Evolutionary conservation across 2,329 filamentous ascomycete species (phyloP), one percentile per base, ranked within the genome.

Genomic region (Apiospora malaysiana): DNA sequence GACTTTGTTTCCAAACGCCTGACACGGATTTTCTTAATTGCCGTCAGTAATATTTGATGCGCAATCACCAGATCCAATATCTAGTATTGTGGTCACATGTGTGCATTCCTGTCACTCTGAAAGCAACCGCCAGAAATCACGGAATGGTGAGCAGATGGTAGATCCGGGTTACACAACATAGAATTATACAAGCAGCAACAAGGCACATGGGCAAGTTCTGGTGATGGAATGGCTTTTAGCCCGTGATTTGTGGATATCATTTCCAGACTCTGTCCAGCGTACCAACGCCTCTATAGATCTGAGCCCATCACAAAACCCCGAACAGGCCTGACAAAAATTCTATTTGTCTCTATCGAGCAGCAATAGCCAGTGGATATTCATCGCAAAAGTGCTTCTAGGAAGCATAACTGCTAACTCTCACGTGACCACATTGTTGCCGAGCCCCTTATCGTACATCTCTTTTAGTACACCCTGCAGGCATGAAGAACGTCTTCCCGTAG

Each of bases 401-500:
- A 12, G 56, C 21, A 63, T n/a, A 32, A 63, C 56, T 40, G 32
- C 32, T 40, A 12, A 18, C 56, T 40, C 32, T 9, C 21, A n/a
- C 18, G 9, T n/a, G 32, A 40, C 56, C 32, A 12, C 32, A 12
- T 40, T 40, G 32, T 40, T n/a, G 32, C 56, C 32, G 21, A 32
- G 18, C 56, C 16, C 32, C 56, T 63, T 63, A 63, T 63, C 32
- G 32, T 63, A 63, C 56, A 63, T 21, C 32, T 32, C 32, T 40
- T 40, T 63, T 63, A 63, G 56, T 63, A 63, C 56, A 63, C 16
- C 56, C 56, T 40, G 56, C 56, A 63, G 27, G 21, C 27, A 32
- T 40, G 56, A 40, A 40, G 56, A 63, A 4, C 21, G 8, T 63
- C 32, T 40, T 32, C 32, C 16, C 51, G 32, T 12, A n/a, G 56